Base-by-base conservation (phyloP, 225 moss, liverwort and hornwort genomes). In the Polytrichum commune region DNA sequence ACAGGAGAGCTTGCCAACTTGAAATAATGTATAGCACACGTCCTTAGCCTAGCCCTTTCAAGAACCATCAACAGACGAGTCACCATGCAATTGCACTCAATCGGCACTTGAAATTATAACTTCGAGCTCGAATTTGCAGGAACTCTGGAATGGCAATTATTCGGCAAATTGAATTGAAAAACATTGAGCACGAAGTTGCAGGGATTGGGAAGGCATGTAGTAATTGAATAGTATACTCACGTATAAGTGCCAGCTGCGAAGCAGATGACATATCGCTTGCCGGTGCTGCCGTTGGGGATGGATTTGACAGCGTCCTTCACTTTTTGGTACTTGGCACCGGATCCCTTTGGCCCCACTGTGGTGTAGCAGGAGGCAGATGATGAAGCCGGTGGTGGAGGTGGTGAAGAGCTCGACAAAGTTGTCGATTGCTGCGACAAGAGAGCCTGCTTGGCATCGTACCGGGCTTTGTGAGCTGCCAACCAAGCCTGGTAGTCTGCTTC, bases 281-380 rank as follows among this genome's bases (percentile, higher is more conserved):
- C 46, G 1, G 8, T 7, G 29, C 46, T 58, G 30, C 5, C 79
- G 0, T 77, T 60, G 1, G 85, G 85, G 60, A 88, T 80, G 56
- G 85, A 72, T 18, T 61, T 27, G 4, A 88, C 29, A 5, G 88
- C 88, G 9, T 8, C 70, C 60, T 73, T 70, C 23, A 88, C 73
- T 18, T 26, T 77, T 1, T 63, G 18, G 68, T 77, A 80, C 26
- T 73, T 0, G 0, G 82, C 82, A 0, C 77, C 77, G n/a, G 76
- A 73, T 35, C 79, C 82, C 8, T 68, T 7, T 64, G 60, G 69
- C 5, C 69, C 78, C n/a, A 84, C 81, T 38, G 77, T 76, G 19
- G 72, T 69, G 56, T 33, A 46, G 53, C 78, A 78, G 5, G 77
- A 2, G 23, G 78, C 32, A 9, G 18, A 8, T 0, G 24, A 0